These are phyloP conservation scores for Saxophila tyrrhenica DNA, from an alignment of 495 filamentous ascomycete species.

Conservation along the genomic window DNA sequence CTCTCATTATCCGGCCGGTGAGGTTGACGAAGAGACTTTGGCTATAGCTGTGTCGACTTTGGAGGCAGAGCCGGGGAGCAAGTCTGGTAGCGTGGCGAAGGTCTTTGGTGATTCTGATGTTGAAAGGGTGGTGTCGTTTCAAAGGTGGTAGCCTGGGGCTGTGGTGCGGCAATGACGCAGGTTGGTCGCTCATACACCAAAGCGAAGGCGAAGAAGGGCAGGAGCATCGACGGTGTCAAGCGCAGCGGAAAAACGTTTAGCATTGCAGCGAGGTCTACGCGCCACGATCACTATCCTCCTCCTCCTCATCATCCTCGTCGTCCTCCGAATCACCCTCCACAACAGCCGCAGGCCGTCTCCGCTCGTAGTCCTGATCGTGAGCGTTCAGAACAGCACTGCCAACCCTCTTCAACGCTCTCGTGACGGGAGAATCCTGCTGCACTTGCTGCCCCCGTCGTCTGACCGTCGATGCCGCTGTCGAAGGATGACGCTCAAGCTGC, in stretches of 20 bases:
- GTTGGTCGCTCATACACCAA: too few species aligned
- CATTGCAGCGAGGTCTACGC: neutral
- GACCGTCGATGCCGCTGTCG: conserved; percentile 3
- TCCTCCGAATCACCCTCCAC: conserved; percentile 6
- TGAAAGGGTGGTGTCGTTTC: neutral
- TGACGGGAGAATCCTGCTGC: conserved; percentile 8
- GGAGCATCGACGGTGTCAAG: too few species aligned
- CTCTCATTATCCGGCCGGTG: neutral
- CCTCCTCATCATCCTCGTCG: conserved; percentile 27
- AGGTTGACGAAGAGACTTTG: neutral
- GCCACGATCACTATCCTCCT: conserved; percentile 12
- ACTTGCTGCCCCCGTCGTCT: conserved; percentile 2
- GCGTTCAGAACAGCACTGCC: conserved; percentile 57
- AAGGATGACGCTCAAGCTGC: neutral
- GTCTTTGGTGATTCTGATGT: neutral
- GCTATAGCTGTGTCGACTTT: neutral
- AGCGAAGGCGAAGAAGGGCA: too few species aligned
- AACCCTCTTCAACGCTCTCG: conserved; percentile 34
- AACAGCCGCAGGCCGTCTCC: conserved; percentile 37
- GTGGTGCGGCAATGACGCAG: too few species aligned
- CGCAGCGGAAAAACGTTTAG: neutral
- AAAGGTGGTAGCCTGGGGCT: too few species aligned
- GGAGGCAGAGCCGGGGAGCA: neutral
- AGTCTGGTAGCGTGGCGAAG: neutral
- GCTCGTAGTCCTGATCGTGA: conserved; percentile 81